phyloP scores from a whole-genome alignment of 805 yeast species.

The Candida namnaoensis region DNA sequence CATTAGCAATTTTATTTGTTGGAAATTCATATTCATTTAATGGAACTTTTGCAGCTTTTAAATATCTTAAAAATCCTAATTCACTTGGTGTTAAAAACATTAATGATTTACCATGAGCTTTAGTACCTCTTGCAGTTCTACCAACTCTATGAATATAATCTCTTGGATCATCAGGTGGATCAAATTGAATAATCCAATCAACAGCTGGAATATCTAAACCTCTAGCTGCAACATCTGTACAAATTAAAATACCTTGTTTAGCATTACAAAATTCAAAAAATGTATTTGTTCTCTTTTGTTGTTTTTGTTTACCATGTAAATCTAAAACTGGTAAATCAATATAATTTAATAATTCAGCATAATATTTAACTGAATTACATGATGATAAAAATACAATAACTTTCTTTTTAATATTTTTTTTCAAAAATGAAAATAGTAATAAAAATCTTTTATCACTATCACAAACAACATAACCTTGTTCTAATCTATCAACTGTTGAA shows the following conservation, averaged over 20 bases:
- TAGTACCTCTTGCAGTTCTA: constrained; percentile 92
- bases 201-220: constrained; percentile 98
- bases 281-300: constrained; percentile 96
- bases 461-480: constrained; percentile 97
- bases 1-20: constrained; percentile 86
- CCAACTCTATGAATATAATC: constrained; percentile 99
- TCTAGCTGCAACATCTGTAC: constrained; percentile 99
- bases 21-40: constrained; percentile 97
- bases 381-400: constrained; percentile 92
- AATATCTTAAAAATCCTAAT: constrained; percentile 87
- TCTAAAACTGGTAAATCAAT: constrained; percentile 96
- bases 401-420: constrained; percentile 86
- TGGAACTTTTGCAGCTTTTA: constrained; percentile 96
- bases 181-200: constrained; percentile 98
- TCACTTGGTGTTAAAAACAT: constrained; percentile 95
- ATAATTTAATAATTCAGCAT: constrained; percentile 89
- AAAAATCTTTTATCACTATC: constrained; percentile 93
- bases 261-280: constrained; percentile 98
- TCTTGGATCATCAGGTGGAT: constrained; percentile 99
- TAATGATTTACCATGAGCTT: constrained; percentile 86
- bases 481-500: constrained; percentile 94
- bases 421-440: constrained; percentile 83
- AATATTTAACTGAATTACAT: constrained; percentile 94
- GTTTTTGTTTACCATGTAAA: constrained; percentile 96
- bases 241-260: constrained; percentile 82